Evolutionary conservation across 805 yeast species (phyloP), one percentile per base, ranked within the genome.

Genomic region (Brettanomyces bruxellensis): DNA sequence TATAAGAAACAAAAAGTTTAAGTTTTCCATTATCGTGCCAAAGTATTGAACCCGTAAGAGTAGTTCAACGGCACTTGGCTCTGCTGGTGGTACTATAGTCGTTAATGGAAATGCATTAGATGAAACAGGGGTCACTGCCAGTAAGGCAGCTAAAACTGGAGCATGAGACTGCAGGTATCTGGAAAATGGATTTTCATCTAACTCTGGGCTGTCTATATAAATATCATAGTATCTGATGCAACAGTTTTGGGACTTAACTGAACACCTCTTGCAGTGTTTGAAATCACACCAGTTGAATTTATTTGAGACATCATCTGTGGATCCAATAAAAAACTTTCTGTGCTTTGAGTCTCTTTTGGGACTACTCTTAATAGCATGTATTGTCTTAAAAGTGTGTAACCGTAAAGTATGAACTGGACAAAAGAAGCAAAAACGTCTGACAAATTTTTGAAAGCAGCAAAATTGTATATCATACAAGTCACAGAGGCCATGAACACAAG

Each of bases 121-220:
- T 0, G 54, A 59, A 1, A 59, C 58, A 3, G 66, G 64, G 12
- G 65, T 50, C 7, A 62, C 35, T 8, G 65, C 64, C 18, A 63
- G 44, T 28, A 63, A 47, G 3, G 67, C 58, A 2, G 67, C 60
- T 25, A 63, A 43, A 5, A 63, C 57, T 1, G 67, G 67, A 2
- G 60, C 61, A 36, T 49, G 50, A 14, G 50, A 52, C 1, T 52
- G 49, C 5, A 46, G 32, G 37, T 12, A 22, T n/a, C 13, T 34
- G n/a, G 24, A 18, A 38, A 12, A 23, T 25, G 14, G 5, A 38
- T 5, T 22, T 36, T 13, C n/a, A 11, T 25, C 40, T 24, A 9
- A 9, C 18, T 36, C 34, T 5, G 13, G 22, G 11, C 12, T 22
- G 34, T 43, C 45, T 30, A 42, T 32, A 4, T 11, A 18, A 25